A percentile compares a stretch with the other conserved stretches of the same genome.
These are phyloP conservation scores for Buddleja alternifolia DNA, from an alignment of 257 asterid species.

Conservation along the genomic window DNA sequence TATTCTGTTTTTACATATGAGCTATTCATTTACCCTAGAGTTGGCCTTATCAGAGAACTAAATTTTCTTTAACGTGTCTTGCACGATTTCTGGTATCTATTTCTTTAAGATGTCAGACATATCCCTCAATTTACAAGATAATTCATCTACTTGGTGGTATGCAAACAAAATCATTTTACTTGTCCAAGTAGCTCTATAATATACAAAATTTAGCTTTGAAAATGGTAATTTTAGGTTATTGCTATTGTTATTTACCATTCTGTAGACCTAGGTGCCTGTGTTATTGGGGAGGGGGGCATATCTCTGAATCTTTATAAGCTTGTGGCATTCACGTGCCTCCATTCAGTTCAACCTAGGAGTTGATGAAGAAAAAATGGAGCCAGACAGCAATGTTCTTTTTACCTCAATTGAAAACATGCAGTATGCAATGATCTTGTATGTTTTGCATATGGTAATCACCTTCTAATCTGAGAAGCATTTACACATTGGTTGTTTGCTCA, in stretches of 20 bases:
- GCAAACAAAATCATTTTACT: background rate
- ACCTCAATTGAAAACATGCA: slow-evolving; percentile 99
- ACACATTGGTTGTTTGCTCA: slow-evolving; percentile 1
- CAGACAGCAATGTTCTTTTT: slow-evolving; percentile 96
- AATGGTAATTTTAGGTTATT: background rate
- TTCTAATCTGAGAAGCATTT: slow-evolving; percentile 30
- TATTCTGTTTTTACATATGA: background rate
- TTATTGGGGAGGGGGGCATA: no score
- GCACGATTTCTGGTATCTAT: background rate
- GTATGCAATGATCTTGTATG: slow-evolving; percentile 91
- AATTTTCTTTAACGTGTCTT: background rate
- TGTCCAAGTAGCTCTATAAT: slow-evolving; percentile 11
- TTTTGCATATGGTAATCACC: slow-evolving; percentile 68
- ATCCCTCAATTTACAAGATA: background rate
- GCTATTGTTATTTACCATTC: background rate
- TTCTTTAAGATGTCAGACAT: background rate
- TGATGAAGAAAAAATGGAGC: slow-evolving; percentile 88
- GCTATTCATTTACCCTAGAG: background rate
- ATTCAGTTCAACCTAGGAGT: slow-evolving; percentile 77
- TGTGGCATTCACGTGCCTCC: slow-evolving; percentile 18
- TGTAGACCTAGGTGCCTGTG: no score
- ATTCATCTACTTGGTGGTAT: background rate
- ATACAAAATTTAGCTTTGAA: background rate
- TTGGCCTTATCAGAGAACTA: background rate
- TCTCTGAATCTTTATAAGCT: no score